Evolutionary conservation across 176 grass and related monocot species (phyloP), one percentile per base, ranked within the genome.

Genomic region (Cenchrus americanus): DNA sequence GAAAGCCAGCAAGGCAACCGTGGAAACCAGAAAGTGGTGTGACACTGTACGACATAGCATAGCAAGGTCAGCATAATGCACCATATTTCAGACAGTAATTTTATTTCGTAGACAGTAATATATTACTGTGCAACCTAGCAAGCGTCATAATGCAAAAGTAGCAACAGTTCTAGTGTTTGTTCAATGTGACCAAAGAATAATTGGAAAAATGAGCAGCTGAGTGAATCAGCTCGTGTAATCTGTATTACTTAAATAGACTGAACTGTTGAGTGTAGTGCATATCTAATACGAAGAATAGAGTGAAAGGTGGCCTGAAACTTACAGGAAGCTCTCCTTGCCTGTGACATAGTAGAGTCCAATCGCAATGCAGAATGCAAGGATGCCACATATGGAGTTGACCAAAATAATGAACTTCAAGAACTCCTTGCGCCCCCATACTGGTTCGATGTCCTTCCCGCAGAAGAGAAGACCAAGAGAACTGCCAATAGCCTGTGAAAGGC

Each of bases 21-120:
- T 99, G 91, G 90, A 99, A 99, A 23, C 97, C 97, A 81, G 93
- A 96, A 76, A 99, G 90, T 73, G 97, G 93, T 22, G 93, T 99
- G 24, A 91, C 81, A 57, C 97, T 99, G 87, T 78, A 89, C 7
- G 42, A 0, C 5, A 40, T 62, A 19, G 49, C 6, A 75, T 37
- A 42, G 1, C 19, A 74, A 63, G 8, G 22, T 89, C 7, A 87
- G 61, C 34, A 13, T 46, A 52, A 43, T 14, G 69, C 48, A 40
- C 74, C 75, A 69, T 46, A 40, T 62, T 85, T 67, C 10, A 17
- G 52, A n/a, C 1, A 42, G 22, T 30, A 69, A 65, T 26, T 17
- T 46, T 10, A 26, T 76, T 64, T 51, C 19, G 7, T 2, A 10
- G 55, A 49, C 4, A 47, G 11, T 47, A 55, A 0, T 14, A 5